Percentiles rank a stretch among this genome's conserved stretches.
Evolutionary conservation across 345 rosid species (phyloP).

Genomic region (Brassica carinata): DNA sequence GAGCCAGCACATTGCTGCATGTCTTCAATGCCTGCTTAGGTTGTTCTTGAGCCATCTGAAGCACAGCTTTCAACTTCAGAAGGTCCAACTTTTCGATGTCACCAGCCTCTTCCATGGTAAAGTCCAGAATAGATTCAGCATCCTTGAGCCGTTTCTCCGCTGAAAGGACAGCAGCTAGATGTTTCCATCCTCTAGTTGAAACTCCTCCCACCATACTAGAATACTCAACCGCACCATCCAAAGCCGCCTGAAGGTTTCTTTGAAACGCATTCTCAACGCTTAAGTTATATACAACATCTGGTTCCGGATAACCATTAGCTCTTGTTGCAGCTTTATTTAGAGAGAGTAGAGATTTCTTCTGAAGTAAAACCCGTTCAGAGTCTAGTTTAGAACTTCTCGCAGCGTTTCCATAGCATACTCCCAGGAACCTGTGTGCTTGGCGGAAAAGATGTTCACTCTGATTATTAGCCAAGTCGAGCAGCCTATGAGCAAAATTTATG

Average conservation of each 20-base stretch:
- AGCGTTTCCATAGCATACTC: conserved; percentile 77
- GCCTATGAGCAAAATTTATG: conserved; percentile 57
- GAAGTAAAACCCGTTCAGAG: conserved; percentile 62
- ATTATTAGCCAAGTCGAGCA: conserved; percentile 46
- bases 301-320: conserved; percentile 48
- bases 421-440: conserved; percentile 77
- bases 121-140: conserved; percentile 62
- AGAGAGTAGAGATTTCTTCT: conserved; percentile 60
- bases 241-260: conserved; percentile 76
- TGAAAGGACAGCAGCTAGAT: conserved; percentile 69
- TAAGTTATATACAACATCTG: conserved; percentile 60
- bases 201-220: conserved; percentile 55
- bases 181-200: conserved; percentile 75
- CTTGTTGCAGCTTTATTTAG: conserved; percentile 59
- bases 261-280: conserved; percentile 82
- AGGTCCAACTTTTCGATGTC: conserved; percentile 69
- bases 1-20: conserved; percentile 70
- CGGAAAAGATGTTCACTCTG: conserved; percentile 52
- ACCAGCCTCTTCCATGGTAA: conserved; percentile 76
- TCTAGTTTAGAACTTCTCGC: conserved; percentile 76
- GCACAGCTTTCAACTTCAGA: conserved; percentile 76
- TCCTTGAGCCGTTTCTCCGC: conserved; percentile 71
- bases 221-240: conserved; percentile 63
- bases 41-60: conserved; percentile 77
- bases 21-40: conserved; percentile 92